Percentiles rank a stretch among this genome's conserved stretches.
Evolutionary conservation across 345 rosid species (phyloP).

Genomic region (Lumnitzera racemosa): DNA sequence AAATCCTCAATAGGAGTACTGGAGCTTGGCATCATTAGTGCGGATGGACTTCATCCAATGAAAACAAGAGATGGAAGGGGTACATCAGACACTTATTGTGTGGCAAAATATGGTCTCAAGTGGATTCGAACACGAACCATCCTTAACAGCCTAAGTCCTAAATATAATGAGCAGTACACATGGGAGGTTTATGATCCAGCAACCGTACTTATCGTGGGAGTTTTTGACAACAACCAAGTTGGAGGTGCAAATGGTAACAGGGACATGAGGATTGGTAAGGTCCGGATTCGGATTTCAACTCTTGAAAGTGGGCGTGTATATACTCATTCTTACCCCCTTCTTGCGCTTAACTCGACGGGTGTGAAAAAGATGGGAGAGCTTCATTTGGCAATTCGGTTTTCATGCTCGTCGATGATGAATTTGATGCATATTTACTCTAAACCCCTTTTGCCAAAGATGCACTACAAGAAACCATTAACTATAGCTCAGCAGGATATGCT

Average conservation of each 20-base stretch:
- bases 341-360: slow-evolving; percentile 72
- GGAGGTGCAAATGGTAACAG: slow-evolving; percentile 25
- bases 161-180: slow-evolving; percentile 88
- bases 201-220: slow-evolving; percentile 79
- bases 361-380: slow-evolving; percentile 93
- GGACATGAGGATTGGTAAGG: slow-evolving; percentile 70
- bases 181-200: slow-evolving; percentile 98
- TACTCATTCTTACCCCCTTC: slow-evolving; percentile 73
- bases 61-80: slow-evolving; percentile 70
- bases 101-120: slow-evolving; percentile 91
- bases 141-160: slow-evolving; percentile 56
- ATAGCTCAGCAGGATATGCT: slow-evolving; percentile 72
- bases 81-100: slow-evolving; percentile 88
- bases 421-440: slow-evolving; percentile 52
- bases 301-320: slow-evolving; percentile 77
- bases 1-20: slow-evolving; percentile 69
- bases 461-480: slow-evolving; percentile 60
- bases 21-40: slow-evolving; percentile 74
- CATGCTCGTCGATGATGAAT: slow-evolving; percentile 50
- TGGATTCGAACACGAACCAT: slow-evolving; percentile 93
- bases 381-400: slow-evolving; percentile 81
- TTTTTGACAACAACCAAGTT: slow-evolving; percentile 74
- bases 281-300: slow-evolving; percentile 75
- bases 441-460: slow-evolving; percentile 91
- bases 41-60: slow-evolving; percentile 59